A percentile compares a stretch with the other conserved stretches of the same genome.
These are phyloP conservation scores for Stagonosporopsis vannaccii DNA, from an alignment of 2,329 filamentous ascomycete species.

Conservation along the genomic window DNA sequence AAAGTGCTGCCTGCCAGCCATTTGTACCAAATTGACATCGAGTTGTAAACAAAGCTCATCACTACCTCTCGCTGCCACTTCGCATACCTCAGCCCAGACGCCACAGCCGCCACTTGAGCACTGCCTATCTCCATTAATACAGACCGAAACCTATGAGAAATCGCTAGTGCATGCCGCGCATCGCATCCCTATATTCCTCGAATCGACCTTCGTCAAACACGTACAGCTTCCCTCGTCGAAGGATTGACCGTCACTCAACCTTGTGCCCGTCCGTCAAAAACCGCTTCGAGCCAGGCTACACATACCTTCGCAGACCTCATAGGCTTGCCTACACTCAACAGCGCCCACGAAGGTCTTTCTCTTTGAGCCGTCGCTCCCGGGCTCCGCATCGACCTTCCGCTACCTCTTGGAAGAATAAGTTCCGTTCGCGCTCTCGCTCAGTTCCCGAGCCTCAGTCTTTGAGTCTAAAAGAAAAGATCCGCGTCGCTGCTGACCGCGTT, in stretches of 20 bases:
- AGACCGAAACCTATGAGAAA: neutral
- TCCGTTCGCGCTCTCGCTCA: neutral
- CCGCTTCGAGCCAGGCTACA: neutral
- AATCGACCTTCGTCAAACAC: constrained; percentile 1
- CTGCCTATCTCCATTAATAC: neutral
- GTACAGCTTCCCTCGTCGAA: neutral
- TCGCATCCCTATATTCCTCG: constrained; percentile 7
- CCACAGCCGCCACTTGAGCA: neutral
- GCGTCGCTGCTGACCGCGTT: constrained; percentile 8
- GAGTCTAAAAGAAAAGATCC: constrained; percentile 4
- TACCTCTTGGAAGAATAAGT: neutral
- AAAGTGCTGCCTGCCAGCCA: neutral
- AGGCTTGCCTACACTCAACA: neutral
- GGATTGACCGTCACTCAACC: neutral
- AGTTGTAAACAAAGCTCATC: neutral
- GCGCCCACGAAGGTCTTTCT: neutral
- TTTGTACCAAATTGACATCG: neutral
- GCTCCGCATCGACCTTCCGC: neutral
- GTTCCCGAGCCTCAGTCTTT: neutral
- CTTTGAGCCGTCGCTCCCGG: neutral
- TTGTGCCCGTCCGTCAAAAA: neutral
- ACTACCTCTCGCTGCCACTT: too few relatives aligned
- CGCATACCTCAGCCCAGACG: too few relatives aligned
- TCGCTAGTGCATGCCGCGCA: constrained; percentile 7
- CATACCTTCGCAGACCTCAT: neutral